These are phyloP conservation scores for Leccinum broughii DNA, from an alignment of 768 basidiomycete species.

Conservation along the genomic window DNA sequence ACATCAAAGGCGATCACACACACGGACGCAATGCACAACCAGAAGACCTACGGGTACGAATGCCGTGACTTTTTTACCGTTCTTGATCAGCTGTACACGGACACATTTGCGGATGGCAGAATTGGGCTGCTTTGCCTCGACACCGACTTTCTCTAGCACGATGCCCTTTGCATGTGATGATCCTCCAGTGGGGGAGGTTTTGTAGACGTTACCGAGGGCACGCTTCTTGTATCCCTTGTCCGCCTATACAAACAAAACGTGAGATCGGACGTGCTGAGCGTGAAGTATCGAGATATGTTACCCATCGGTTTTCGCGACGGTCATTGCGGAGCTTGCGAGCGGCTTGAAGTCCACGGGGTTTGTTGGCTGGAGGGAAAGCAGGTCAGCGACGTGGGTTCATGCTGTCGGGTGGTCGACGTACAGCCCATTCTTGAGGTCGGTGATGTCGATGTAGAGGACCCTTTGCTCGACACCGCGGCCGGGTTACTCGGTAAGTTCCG, in stretches of 20 bases:
- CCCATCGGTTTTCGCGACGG: constrained; percentile 97
- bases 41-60: constrained; percentile 86
- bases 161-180: constrained; percentile 99
- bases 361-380: constrained; percentile 66
- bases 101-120: constrained; percentile 99
- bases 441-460: constrained; percentile 42
- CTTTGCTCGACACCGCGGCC: constrained; percentile 3
- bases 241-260: constrained; percentile 54
- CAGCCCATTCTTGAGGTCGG: constrained; percentile 81
- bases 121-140: constrained; percentile 99
- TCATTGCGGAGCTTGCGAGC: constrained; percentile 96
- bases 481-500: constrained; percentile 32
- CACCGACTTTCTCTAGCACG: constrained; percentile 99
- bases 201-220: constrained; percentile 98
- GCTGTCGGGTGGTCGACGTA: constrained; percentile 46
- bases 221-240: constrained; percentile 99
- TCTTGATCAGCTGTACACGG: constrained; percentile 99
- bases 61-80: constrained; percentile 99
- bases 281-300: constrained; percentile 38
- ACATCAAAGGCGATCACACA: constrained; percentile 9
- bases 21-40: background rate
- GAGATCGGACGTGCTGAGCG: constrained; percentile 13
- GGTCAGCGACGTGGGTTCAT: constrained; percentile 10
- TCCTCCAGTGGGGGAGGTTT: constrained; percentile 98
- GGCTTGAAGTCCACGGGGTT: constrained; percentile 98